Percentiles rank a stretch among this genome's conserved stretches.
phyloP scores from a whole-genome alignment of 371 early-diverging fungal genomes.

The Saksenaea oblongispora region DNA sequence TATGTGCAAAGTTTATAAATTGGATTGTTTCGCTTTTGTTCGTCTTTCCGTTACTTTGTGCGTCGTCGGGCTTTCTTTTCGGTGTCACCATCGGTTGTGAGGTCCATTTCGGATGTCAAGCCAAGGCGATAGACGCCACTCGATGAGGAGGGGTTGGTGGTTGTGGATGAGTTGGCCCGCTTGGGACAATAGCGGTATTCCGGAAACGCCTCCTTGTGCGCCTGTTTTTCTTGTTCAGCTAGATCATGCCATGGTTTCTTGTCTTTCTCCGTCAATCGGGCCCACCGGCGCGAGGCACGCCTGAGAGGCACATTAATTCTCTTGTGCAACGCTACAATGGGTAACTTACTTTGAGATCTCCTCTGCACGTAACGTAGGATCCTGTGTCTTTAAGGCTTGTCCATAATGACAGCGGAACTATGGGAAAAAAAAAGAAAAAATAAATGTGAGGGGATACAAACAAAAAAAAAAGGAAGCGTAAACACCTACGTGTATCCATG shows the following conservation, averaged over 20 bases:
- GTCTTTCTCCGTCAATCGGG: conserved; percentile 14
- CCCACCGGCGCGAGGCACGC: conserved; percentile 16
- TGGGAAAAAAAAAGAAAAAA: not conserved
- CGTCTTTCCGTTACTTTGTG: conserved; percentile 1
- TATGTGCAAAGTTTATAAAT: conserved; percentile 6
- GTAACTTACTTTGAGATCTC: conserved; percentile 38
- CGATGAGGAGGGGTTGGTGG: not conserved
- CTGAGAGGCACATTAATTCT: conserved; percentile 7
- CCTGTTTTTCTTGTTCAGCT: conserved; percentile 47
- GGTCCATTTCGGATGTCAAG: not conserved
- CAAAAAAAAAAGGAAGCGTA: not conserved
- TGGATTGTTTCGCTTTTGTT: conserved; percentile 9
- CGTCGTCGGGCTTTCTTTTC: conserved; percentile 5
- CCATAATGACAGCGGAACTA: conserved; percentile 41
- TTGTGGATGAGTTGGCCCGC: conserved; percentile 12
- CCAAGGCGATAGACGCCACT: conserved; percentile 3
- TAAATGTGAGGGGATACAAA: not conserved
- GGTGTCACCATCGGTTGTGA: conserved; percentile 8
- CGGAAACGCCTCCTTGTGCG: conserved; percentile 51
- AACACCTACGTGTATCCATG: conserved; percentile 36
- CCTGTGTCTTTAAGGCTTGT: conserved; percentile 29
- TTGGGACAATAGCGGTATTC: conserved; percentile 50
- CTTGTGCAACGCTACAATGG: not conserved
- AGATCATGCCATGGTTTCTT: conserved; percentile 40
- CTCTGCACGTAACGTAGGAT: conserved; percentile 37